These are phyloP conservation scores for Holtermannia corniformis DNA, from an alignment of 768 basidiomycete genomes.

Conservation along the genomic window DNA sequence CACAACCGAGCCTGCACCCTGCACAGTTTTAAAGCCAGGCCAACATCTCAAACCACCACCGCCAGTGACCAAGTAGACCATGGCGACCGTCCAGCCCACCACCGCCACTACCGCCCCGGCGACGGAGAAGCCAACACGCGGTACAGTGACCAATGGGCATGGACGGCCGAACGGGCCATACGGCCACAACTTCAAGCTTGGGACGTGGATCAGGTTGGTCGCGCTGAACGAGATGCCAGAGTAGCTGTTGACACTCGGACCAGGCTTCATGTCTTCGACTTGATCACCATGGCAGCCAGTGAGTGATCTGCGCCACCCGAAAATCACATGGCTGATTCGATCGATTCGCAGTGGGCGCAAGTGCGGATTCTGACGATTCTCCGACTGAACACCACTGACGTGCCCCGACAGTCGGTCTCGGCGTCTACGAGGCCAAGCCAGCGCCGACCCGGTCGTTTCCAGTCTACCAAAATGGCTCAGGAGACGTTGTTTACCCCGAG, in stretches of 20 bases:
- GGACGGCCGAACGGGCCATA: slow-evolving; percentile 1
- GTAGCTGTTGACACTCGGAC: too few relatives aligned
- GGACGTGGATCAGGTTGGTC: slow-evolving; percentile 7
- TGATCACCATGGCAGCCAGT: slow-evolving; percentile 54
- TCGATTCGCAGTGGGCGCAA: not conserved
- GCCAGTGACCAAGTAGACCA: too few relatives aligned
- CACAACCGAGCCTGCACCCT: too few relatives aligned
- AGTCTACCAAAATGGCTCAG: slow-evolving; percentile 34
- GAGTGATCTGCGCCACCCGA: slow-evolving; percentile 38
- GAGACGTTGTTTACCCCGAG: slow-evolving; percentile 50
- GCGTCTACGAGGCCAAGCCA: slow-evolving; percentile 48
- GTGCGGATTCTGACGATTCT: not conserved
- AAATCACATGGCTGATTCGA: slow-evolving; percentile 5
- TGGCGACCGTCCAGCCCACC: not conserved
- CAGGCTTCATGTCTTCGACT: slow-evolving; percentile 48
- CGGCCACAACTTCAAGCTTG: slow-evolving; percentile 4
- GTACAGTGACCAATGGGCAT: too few relatives aligned
- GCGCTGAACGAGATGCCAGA: too few relatives aligned
- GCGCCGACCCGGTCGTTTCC: slow-evolving; percentile 38
- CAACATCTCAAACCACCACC: too few relatives aligned
- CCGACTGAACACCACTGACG: too few relatives aligned
- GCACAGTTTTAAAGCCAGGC: too few relatives aligned
- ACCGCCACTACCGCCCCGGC: not conserved
- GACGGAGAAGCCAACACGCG: too few relatives aligned
- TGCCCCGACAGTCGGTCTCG: slow-evolving; percentile 46